Percentiles rank a stretch among this genome's conserved stretches.
These are phyloP conservation scores for Leishmania braziliensis DNA, from an alignment of 208 protist species.

Conservation along the genomic window DNA sequence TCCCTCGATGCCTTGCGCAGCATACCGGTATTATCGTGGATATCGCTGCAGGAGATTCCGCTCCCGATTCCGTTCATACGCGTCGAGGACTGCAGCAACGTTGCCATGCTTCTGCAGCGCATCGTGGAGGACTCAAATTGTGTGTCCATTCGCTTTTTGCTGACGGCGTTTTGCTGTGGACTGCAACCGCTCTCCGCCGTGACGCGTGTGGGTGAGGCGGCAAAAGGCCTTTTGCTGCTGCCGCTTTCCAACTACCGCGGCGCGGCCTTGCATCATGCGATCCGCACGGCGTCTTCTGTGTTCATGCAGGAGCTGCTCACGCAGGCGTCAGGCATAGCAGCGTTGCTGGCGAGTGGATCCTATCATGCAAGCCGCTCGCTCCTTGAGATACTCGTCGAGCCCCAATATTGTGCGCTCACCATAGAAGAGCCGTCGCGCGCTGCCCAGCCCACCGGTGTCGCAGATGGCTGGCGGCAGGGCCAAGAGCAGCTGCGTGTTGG, in stretches of 20 bases:
- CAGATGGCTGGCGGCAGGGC: conserved; percentile 33
- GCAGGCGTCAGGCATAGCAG: conserved; percentile 33
- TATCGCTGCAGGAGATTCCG: conserved; percentile 36
- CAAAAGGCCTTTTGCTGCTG: conserved; percentile 44
- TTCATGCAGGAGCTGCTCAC: conserved; percentile 40
- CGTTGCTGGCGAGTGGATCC: conserved; percentile 32
- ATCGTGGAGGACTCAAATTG: conserved; percentile 42
- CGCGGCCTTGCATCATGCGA: conserved; percentile 31
- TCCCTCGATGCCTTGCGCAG: conserved; percentile 35
- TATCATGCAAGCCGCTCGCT: conserved; percentile 37
- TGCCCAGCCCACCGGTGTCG: conserved; percentile 24
- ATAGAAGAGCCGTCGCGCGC: conserved; percentile 26
- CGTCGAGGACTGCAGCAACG: conserved; percentile 37
- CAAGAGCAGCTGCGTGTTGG: conserved; percentile 32
- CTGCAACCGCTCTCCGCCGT: conserved; percentile 57
- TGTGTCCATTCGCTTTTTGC: conserved; percentile 39
- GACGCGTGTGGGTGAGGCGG: conserved; percentile 50
- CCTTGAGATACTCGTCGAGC: conserved; percentile 21
- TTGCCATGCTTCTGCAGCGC: conserved; percentile 25
- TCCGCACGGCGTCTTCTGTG: conserved; percentile 35
- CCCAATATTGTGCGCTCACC: conserved; percentile 7
- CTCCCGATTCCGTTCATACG: conserved; percentile 36
- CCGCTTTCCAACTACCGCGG: conserved; percentile 47
- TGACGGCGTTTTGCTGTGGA: conserved; percentile 51
- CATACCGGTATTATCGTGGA: conserved; percentile 41